phyloP scores from a whole-genome alignment of 768 basidiomycete genomes.

The Psilocybe tampanensis region DNA sequence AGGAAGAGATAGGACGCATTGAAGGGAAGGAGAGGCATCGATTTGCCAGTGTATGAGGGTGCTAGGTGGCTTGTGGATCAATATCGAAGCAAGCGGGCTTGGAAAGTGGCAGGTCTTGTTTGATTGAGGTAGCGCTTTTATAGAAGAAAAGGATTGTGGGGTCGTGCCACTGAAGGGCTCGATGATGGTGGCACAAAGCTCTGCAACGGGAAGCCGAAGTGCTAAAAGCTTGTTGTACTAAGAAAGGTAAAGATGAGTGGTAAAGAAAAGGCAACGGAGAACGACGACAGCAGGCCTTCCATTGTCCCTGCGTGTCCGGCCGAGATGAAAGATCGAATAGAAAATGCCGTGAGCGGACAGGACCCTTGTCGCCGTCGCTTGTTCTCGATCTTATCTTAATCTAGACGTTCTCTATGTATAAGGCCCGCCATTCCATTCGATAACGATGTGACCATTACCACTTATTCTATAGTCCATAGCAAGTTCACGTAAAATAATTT shows the following conservation, averaged over 20 bases:
- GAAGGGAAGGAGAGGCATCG: slow-evolving; percentile 39
- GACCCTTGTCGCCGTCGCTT: too few species aligned
- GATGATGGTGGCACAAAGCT: background rate
- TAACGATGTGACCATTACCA: too few species aligned
- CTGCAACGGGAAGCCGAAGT: background rate
- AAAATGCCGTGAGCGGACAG: background rate
- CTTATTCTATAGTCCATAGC: too few species aligned
- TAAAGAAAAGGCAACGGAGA: background rate
- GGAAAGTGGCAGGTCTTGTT: background rate
- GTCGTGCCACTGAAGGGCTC: background rate
- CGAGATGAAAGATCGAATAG: background rate
- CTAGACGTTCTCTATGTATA: too few species aligned
- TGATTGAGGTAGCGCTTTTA: background rate
- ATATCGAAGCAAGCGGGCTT: background rate
- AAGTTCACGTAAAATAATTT: too few species aligned
- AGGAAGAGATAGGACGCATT: slow-evolving; percentile 55
- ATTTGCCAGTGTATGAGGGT: background rate
- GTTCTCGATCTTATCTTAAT: background rate
- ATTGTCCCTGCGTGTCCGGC: background rate
- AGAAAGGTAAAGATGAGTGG: background rate
- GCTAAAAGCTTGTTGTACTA: slow-evolving; percentile 1
- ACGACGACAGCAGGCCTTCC: background rate
- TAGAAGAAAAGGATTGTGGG: background rate
- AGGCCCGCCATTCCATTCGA: too few species aligned
- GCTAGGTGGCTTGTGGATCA: background rate